Evolutionary conservation across 2,329 filamentous ascomycete species (phyloP).

Genomic region (Xylariaceae sp.): DNA sequence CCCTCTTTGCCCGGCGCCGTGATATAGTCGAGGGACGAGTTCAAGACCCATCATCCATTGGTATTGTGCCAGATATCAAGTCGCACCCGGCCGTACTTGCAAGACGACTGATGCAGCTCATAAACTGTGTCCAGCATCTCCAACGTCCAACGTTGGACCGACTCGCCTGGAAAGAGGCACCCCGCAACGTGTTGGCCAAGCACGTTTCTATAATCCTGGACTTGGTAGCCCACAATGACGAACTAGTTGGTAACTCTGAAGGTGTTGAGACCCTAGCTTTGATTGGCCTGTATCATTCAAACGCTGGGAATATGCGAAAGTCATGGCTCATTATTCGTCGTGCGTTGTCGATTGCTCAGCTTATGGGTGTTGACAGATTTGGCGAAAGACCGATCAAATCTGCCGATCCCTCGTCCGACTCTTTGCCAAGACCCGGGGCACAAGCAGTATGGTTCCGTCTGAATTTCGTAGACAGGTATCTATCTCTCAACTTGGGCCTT

Average conservation of each 20-base stretch:
- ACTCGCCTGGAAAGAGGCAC: conserved; percentile 26
- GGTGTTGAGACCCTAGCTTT: conserved; percentile 49
- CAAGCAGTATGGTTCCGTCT: conserved; percentile 45
- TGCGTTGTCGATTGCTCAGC: conserved; percentile 46
- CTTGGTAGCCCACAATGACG: conserved; percentile 46
- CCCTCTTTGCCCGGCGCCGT: conserved; percentile 26
- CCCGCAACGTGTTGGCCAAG: conserved; percentile 29
- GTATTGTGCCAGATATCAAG: conserved; percentile 25
- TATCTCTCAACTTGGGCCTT: conserved; percentile 48
- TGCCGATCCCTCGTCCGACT: conserved; percentile 35
- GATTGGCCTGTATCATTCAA: conserved; percentile 45
- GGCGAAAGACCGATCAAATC: conserved; percentile 34
- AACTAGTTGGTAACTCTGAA: conserved; percentile 47
- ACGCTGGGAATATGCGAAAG: conserved; percentile 49
- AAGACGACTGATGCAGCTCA: conserved; percentile 42
- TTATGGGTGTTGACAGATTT: conserved; percentile 44
- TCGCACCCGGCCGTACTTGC: conserved; percentile 46
- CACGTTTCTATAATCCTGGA: conserved; percentile 33
- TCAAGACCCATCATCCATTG: conserved; percentile 24
- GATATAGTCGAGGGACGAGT: conserved; percentile 27
- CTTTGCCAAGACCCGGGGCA: conserved; percentile 28
- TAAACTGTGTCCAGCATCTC: conserved; percentile 39
- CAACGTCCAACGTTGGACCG: conserved; percentile 31
- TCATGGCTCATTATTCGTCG: conserved; percentile 49
- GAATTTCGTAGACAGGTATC: conserved; percentile 44